Evolutionary conservation across 345 rosid species (phyloP), one percentile per base, ranked within the genome.

Genomic region (Citrus medica): DNA sequence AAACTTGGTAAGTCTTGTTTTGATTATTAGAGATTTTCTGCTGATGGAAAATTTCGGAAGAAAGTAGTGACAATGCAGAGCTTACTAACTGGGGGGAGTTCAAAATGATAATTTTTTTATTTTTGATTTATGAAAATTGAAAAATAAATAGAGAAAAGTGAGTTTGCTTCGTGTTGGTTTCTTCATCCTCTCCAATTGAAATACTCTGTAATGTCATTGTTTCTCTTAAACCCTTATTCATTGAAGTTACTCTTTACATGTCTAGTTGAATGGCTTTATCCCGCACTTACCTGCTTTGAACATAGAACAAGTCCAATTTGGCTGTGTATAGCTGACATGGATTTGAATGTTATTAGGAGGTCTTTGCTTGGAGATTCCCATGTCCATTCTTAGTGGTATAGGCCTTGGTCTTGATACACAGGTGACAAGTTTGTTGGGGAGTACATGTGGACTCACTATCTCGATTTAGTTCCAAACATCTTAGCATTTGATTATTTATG

Each of bases 391-490:
- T 14, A 55, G 8, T 46, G n/a, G 22, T 37, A 35, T 30, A 22
- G 19, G 63, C 6, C 51, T 35, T 46, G 27, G 22, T 80, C 51
- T 13, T 46, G 17, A 12, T 12, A 16, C 51, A 12, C 51, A 3
- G 51, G 51, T 46, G 17, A 3, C 17, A 46, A 46, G 17, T 46
- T 76, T 71, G 81, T 63, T 24, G 56, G 76, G 67, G 46, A 78
- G 7, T 61, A 25, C 72, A 64, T 30, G 28, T 68, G 59, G 76
- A 35, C 76, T 66, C 76, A n/a, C 76, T 72, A 17, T 64, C 81
- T 63, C 33, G 76, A 79, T 51, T 72, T 72, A 30, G 14, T 24
- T 64, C 67, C 69, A 51, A 70, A 76, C 22, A 58, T 25, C 4
- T 70, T 65, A n/a, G 67, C 72, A 70, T 75, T 74, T 69, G 55